These are phyloP conservation scores for Fusarium sulawesiense DNA, from an alignment of 2,329 filamentous ascomycete genomes.

Conservation along the genomic window DNA sequence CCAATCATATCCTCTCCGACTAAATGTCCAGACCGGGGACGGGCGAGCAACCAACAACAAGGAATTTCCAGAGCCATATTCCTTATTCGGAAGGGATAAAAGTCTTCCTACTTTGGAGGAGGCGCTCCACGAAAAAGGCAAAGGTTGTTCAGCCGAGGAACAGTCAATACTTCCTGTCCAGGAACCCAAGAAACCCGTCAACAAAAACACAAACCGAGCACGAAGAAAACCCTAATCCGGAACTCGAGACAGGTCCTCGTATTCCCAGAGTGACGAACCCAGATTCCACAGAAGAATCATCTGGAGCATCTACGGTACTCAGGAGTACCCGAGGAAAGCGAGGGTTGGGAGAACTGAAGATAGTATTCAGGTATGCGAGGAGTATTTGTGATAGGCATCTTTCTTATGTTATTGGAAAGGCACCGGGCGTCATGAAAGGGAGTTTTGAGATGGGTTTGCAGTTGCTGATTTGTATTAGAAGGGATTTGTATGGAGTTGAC, in stretches of 20 bases:
- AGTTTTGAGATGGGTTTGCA: background rate
- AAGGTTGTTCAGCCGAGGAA: too few relatives aligned
- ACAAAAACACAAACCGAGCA: rapidly evolving
- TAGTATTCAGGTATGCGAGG: background rate
- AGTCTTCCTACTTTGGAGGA: too few relatives aligned
- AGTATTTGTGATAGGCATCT: background rate
- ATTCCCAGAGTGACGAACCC: background rate
- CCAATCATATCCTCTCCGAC: too few relatives aligned
- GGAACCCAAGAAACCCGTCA: background rate
- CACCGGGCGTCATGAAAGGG: too few relatives aligned
- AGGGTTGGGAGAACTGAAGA: background rate
- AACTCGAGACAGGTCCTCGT: background rate
- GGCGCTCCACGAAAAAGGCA: too few relatives aligned
- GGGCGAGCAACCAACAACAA: too few relatives aligned
- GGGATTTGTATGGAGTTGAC: background rate
- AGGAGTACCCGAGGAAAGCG: background rate
- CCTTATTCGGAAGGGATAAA: too few relatives aligned
- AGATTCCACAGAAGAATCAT: background rate
- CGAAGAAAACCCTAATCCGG: background rate
- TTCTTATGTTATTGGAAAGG: background rate
- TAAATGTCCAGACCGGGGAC: too few relatives aligned
- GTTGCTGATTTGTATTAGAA: background rate
- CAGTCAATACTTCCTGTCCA: too few relatives aligned
- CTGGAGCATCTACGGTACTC: background rate
- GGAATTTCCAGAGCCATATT: too few relatives aligned